These are phyloP conservation scores for Taiozyma sp. DNA, from an alignment of 1,139 yeast genomes.

Conservation along the genomic window DNA sequence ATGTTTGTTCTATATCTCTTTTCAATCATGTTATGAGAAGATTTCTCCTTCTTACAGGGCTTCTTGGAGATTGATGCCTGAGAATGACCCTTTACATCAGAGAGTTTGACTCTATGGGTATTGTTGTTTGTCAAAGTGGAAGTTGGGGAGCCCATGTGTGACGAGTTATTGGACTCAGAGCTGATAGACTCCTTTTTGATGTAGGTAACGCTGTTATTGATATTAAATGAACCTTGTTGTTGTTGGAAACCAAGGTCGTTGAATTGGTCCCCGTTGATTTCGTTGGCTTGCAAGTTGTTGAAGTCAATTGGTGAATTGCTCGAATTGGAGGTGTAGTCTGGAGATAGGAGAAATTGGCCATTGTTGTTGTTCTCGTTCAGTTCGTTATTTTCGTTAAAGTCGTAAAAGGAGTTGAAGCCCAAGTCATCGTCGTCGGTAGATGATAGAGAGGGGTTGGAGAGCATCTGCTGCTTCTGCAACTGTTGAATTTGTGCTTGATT, in stretches of 20 bases:
- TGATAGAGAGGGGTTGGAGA: conserved; percentile 18
- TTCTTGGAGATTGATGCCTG: conserved; percentile 20
- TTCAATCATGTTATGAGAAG: conserved; percentile 71
- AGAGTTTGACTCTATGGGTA: conserved; percentile 12
- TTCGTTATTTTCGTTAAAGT: neutral
- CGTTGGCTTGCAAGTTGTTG: neutral
- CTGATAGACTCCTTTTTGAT: neutral
- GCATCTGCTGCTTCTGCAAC: neutral
- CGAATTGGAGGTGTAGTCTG: conserved; percentile 18
- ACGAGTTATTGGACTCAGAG: conserved; percentile 4
- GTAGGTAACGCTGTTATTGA: neutral
- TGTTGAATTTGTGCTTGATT: neutral
- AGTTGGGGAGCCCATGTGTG: conserved; percentile 5
- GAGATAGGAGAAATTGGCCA: conserved; percentile 12
- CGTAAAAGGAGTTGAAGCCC: conserved; percentile 5
- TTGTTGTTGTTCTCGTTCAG: neutral
- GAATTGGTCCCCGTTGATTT: neutral
- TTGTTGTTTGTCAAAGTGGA: conserved; percentile 7
- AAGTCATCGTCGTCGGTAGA: conserved; percentile 13
- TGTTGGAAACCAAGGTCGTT: neutral
- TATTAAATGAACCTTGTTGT: neutral
- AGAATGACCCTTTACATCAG: conserved; percentile 22
- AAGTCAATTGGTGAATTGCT: conserved; percentile 18
- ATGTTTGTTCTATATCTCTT: conserved; percentile 71
- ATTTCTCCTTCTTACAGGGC: conserved; percentile 41